These are phyloP conservation scores for Phytophthora sp. DNA, from an alignment of 352 stramenopile genomes.

Conservation along the genomic window DNA sequence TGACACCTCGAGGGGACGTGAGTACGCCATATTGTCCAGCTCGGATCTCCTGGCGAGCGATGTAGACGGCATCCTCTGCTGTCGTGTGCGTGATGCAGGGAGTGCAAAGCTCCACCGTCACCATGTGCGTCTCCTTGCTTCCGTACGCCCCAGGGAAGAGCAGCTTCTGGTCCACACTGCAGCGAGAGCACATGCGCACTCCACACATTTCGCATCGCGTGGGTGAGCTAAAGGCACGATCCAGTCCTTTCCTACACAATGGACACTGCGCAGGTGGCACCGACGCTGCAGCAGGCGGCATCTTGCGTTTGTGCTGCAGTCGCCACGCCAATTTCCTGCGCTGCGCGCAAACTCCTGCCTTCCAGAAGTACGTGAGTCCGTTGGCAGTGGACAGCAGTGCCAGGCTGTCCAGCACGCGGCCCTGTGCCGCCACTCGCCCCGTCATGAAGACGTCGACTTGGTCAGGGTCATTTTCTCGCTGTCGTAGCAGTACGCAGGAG, in stretches of 20 bases:
- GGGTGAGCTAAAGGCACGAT: slow-evolving; percentile 25
- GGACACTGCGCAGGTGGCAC: slow-evolving; percentile 13
- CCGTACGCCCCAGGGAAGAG: slow-evolving; percentile 23
- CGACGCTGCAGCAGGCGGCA: neutral
- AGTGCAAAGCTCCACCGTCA: slow-evolving; percentile 28
- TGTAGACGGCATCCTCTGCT: slow-evolving; percentile 22
- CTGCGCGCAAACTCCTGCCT: slow-evolving; percentile 33
- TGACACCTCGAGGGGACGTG: slow-evolving; percentile 17
- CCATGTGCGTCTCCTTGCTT: slow-evolving; percentile 27
- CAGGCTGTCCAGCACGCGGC: slow-evolving; percentile 47
- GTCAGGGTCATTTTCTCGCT: slow-evolving; percentile 15
- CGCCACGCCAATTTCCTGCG: slow-evolving; percentile 41
- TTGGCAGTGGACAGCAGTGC: slow-evolving; percentile 41
- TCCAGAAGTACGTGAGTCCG: slow-evolving; percentile 43
- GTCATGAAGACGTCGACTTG: slow-evolving; percentile 57
- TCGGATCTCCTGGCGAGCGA: slow-evolving; percentile 40
- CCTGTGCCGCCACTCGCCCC: slow-evolving; percentile 47
- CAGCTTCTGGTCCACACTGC: slow-evolving; percentile 31
- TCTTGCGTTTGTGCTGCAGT: slow-evolving; percentile 36
- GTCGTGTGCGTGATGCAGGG: slow-evolving; percentile 29
- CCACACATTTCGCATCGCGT: slow-evolving; percentile 38
- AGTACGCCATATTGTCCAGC: slow-evolving; percentile 37
- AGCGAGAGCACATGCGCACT: slow-evolving; percentile 34
- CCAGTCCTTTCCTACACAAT: slow-evolving; percentile 18
- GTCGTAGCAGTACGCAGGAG: slow-evolving; percentile 45